phyloP scores from a whole-genome alignment of 1,284 basidiomycete genomes.

The Naganishia sp. region DNA sequence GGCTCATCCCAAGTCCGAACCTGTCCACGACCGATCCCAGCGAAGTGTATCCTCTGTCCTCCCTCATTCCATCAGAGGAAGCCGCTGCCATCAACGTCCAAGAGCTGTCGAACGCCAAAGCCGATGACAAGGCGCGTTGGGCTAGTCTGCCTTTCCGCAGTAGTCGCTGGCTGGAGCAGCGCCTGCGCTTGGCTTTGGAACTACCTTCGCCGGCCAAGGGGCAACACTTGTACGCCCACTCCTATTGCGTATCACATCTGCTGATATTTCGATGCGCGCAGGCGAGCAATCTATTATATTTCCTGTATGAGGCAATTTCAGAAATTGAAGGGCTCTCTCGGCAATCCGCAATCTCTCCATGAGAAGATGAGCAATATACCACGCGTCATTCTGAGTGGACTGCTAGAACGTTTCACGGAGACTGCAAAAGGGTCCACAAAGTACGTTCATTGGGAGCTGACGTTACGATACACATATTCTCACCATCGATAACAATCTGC shows the following conservation, averaged over 20 bases:
- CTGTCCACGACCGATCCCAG: slow-evolving; percentile 64
- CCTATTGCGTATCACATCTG: background rate
- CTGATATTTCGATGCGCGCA: slow-evolving; percentile 44
- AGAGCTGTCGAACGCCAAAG: slow-evolving; percentile 59
- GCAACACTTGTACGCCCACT: slow-evolving; percentile 59
- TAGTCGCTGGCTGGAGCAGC: slow-evolving; percentile 64
- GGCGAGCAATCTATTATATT: slow-evolving; percentile 76
- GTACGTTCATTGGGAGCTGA: slow-evolving; percentile 53
- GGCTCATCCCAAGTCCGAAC: slow-evolving; percentile 75
- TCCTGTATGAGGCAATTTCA: slow-evolving; percentile 59
- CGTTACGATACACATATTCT: too few relatives aligned
- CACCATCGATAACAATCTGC: background rate
- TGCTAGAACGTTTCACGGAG: slow-evolving; percentile 80
- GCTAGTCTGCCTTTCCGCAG: slow-evolving; percentile 64
- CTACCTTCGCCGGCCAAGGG: slow-evolving; percentile 56
- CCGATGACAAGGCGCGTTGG: slow-evolving; percentile 58
- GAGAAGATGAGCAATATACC: slow-evolving; percentile 66
- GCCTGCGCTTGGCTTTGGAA: slow-evolving; percentile 40
- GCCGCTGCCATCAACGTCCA: slow-evolving; percentile 59
- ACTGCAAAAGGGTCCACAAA: slow-evolving; percentile 62
- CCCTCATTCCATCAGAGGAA: slow-evolving; percentile 74
- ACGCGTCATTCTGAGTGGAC: slow-evolving; percentile 66
- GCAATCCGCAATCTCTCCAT: slow-evolving; percentile 54
- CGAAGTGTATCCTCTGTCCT: slow-evolving; percentile 73
- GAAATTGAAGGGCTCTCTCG: slow-evolving; percentile 30